Conservation (phyloP, 768 basidiomycete genomes). For the Lenzites betulinus region DNA sequence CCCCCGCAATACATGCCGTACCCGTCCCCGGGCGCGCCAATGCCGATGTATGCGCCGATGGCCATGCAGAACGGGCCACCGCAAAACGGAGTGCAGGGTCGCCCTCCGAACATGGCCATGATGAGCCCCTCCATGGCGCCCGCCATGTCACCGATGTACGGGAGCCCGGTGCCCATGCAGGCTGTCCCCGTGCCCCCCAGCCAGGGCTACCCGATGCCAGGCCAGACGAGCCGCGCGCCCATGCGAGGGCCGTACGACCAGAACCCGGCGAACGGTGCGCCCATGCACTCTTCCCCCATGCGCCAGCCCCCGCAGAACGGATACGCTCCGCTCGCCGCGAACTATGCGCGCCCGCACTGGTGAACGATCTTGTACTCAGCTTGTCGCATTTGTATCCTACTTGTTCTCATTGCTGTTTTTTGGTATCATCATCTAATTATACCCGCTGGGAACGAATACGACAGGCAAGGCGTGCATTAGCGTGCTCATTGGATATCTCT, state of each 20-base stretch:
- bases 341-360: constrained; percentile 51
- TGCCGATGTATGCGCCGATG: constrained; percentile 51
- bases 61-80: constrained; percentile 46
- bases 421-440: constrained; percentile 21
- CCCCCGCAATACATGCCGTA: constrained; percentile 67
- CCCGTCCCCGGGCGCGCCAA: constrained; percentile 50
- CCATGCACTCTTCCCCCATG: constrained; percentile 34
- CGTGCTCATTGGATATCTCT: constrained; percentile 14
- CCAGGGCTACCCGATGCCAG: constrained; percentile 34
- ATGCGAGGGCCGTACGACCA: constrained; percentile 30
- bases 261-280: constrained; percentile 7
- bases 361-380: constrained; percentile 34
- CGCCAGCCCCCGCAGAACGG: constrained; percentile 32
- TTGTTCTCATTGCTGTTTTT: constrained; percentile 22
- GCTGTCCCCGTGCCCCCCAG: constrained; percentile 33
- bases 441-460: constrained; percentile 17
- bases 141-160: constrained; percentile 59
- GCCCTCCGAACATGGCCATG: constrained; percentile 42
- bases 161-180: constrained; percentile 71
- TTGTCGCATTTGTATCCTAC: constrained; percentile 12
- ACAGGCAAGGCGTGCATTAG: constrained; percentile 1
- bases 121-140: constrained; percentile 76
- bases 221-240: constrained; percentile 41
- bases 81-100: constrained; percentile 38
- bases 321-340: constrained; percentile 45